phyloP scores from a whole-genome alignment of 192 early-diverging fungal genomes.

The Entophlyctis luteolus region DNA sequence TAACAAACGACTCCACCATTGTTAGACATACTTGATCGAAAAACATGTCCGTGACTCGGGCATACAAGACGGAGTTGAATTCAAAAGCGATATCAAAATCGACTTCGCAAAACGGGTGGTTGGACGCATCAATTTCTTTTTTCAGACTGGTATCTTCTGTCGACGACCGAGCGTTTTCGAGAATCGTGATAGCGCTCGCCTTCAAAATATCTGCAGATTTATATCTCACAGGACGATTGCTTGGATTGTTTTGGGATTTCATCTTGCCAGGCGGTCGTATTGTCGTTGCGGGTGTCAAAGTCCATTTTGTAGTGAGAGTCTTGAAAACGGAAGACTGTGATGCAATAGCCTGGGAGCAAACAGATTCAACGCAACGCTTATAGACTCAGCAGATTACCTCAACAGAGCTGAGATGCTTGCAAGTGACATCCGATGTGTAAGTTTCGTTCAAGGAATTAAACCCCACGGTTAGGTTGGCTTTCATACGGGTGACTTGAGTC shows the following conservation, averaged over 20 bases:
- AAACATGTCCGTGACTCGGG: conserved; percentile 72
- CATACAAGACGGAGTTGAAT: conserved; percentile 75
- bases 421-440: conserved; percentile 73
- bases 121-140: conserved; percentile 2
- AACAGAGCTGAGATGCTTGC: conserved; percentile 60
- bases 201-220: neutral
- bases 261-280: neutral
- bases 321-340: conserved; percentile 62
- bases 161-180: neutral
- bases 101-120: conserved; percentile 56
- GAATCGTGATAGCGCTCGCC: neutral
- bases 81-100: conserved; percentile 77
- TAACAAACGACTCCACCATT: conserved; percentile 71
- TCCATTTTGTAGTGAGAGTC: conserved; percentile 63
- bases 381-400: conserved; percentile 39
- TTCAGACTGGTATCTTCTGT: conserved; percentile 7
- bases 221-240: neutral
- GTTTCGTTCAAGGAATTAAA: conserved; percentile 73
- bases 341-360: conserved; percentile 51
- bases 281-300: conserved; percentile 47
- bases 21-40: conserved; percentile 71
- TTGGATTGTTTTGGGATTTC: neutral
- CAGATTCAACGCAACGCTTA: conserved; percentile 33
- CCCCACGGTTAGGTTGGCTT: conserved; percentile 75
- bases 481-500: conserved; percentile 34